Conservation (phyloP, 345 rosid species). For the Arabidopsis arenosa region DNA sequence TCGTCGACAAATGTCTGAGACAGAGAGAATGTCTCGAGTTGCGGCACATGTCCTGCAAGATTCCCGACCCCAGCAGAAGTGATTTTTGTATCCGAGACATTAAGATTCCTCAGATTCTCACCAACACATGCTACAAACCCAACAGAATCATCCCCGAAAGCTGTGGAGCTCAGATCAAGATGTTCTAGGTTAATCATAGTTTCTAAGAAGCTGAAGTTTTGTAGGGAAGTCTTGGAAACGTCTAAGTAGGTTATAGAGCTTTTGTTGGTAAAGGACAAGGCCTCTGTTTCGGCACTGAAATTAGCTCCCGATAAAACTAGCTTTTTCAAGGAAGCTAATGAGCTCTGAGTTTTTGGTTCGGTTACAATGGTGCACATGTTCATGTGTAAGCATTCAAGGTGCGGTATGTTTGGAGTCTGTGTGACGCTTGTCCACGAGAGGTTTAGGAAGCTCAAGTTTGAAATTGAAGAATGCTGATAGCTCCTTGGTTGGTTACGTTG, state of each 20-base stretch:
- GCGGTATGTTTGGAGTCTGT: too few species aligned
- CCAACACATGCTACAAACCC: slow-evolving; percentile 63
- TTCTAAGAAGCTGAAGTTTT: slow-evolving; percentile 59
- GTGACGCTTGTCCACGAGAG: slow-evolving; percentile 88
- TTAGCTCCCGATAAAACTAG: slow-evolving; percentile 70
- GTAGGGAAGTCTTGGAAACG: slow-evolving; percentile 64
- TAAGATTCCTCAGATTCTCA: slow-evolving; percentile 62
- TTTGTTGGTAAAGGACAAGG: slow-evolving; percentile 55
- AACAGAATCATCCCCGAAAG: slow-evolving; percentile 70
- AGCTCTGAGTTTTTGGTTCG: too few species aligned
- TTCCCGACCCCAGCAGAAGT: slow-evolving; percentile 64
- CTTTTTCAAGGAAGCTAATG: slow-evolving; percentile 62
- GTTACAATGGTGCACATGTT: too few species aligned
- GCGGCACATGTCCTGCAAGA: slow-evolving; percentile 69
- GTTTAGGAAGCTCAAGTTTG: slow-evolving; percentile 69
- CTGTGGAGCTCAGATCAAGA: slow-evolving; percentile 72
- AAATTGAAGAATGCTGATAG: slow-evolving; percentile 53
- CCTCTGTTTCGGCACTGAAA: slow-evolving; percentile 59
- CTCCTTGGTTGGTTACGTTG: slow-evolving; percentile 71
- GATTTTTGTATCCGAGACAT: slow-evolving; percentile 73
- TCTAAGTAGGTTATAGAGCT: slow-evolving; percentile 65
- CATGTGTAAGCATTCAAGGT: too few species aligned
- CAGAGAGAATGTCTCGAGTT: slow-evolving; percentile 67
- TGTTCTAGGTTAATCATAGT: slow-evolving; percentile 66
- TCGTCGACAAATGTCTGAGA: slow-evolving; percentile 69